Conservation (phyloP, 2,329 filamentous ascomycete species). For the Fusarium anguioides region DNA sequence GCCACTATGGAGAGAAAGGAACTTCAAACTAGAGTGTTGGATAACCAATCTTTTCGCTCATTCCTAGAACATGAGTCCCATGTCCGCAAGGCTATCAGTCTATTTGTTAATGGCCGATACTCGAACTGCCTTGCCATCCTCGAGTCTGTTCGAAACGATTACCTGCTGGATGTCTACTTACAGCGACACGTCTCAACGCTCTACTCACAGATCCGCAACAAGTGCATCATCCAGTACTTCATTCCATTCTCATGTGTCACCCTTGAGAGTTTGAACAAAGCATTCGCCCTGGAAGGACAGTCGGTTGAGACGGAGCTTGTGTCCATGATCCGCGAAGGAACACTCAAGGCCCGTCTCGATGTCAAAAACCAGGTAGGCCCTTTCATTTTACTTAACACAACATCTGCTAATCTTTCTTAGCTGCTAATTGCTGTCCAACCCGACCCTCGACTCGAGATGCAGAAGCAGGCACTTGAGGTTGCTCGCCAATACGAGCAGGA, state of each 20-base stretch:
- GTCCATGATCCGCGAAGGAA: slow-evolving; percentile 77
- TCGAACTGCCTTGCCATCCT: slow-evolving; percentile 84
- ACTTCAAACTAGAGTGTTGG: slow-evolving; percentile 80
- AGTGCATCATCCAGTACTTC: slow-evolving; percentile 94
- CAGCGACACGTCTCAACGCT: slow-evolving; percentile 77
- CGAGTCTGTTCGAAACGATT: slow-evolving; percentile 84
- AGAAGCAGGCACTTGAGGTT: slow-evolving; percentile 74
- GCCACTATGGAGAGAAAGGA: slow-evolving; percentile 87
- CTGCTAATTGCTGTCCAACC: slow-evolving; percentile 78
- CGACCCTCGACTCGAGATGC: slow-evolving; percentile 75
- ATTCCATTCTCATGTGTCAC: slow-evolving; percentile 90
- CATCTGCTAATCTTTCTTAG: slow-evolving; percentile 50
- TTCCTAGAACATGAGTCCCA: slow-evolving; percentile 95
- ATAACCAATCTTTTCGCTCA: slow-evolving; percentile 82
- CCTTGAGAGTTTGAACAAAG: slow-evolving; percentile 78
- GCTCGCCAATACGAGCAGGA: slow-evolving; percentile 79
- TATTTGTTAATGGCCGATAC: slow-evolving; percentile 93
- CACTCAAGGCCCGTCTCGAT: slow-evolving; percentile 84
- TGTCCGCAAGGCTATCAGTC: slow-evolving; percentile 87
- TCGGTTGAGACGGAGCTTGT: slow-evolving; percentile 80
- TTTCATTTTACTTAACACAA: neutral
- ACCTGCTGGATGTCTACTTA: slow-evolving; percentile 89
- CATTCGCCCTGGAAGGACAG: slow-evolving; percentile 74
- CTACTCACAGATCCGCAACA: slow-evolving; percentile 81
- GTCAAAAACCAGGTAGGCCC: slow-evolving; percentile 75